Base-by-base conservation (phyloP, 805 yeast species). In the Starmerella geochares region DNA sequence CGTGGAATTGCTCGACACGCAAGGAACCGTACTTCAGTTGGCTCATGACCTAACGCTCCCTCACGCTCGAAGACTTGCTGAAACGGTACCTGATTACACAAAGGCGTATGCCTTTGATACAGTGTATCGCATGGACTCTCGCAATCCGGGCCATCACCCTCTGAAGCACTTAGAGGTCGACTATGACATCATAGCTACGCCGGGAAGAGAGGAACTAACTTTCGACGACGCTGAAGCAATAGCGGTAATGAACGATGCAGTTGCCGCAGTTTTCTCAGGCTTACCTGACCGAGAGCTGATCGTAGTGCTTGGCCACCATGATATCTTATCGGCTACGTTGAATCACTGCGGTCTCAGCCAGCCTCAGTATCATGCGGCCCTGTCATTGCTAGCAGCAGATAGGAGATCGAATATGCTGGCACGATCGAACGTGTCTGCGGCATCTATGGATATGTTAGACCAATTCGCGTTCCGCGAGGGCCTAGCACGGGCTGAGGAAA, bases 21-120 rank as follows among this genome's bases (percentile, higher is more conserved):
- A 86, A 27, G 99, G 99, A 0, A 78, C 87, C 0, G 90, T 92
- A 3, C 68, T 92, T 29, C 95, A 88, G 57, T 67, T 92, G 29
- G 94, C 96, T 2, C 87, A 83, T 61, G 98, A 92, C 63, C 71
- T 88, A 54, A 84, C 94, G 0, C 69, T 88, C 29, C 97, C 99
- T 0, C 77, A 83, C 70, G 98, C 98, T 0, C 71, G 97, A 56
- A 72, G 79, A 45, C 65, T 92, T 28, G 87, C 96, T 2, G 77
- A 82, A 49, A 70, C 71, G n/a, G 73, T 72, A 17, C 70, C 78
- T 2, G 68, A 74, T 2, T 63, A 67, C 48, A 68, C 69, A 48
- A 88, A 90, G 63, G 69, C 82, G 16, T 90, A 71, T 63, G 71
- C 94, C 25, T 77, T 83, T 54, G 94, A 85, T 46, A 78, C 79